phyloP scores from a whole-genome alignment of 176 grass and related monocot species.

The Aegilops longissima region DNA sequence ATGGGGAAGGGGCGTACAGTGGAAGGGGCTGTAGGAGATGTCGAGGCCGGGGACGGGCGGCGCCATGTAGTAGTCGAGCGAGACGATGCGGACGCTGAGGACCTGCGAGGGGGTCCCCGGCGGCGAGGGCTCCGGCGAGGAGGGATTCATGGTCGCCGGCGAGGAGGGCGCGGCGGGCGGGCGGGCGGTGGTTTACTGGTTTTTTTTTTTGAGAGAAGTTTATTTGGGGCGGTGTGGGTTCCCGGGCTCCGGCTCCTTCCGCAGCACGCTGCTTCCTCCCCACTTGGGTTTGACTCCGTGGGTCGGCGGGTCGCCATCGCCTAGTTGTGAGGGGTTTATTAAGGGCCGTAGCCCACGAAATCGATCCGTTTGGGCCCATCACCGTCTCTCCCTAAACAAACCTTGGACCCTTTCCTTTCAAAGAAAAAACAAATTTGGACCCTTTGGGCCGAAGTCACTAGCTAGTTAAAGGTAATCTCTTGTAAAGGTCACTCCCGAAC shows the following conservation, averaged over 20 bases:
- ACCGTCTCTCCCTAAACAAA: no score
- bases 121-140: constrained; percentile 34
- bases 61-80: constrained; percentile 95
- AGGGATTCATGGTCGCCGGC: constrained; percentile 23
- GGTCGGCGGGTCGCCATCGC: neutral
- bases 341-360: neutral
- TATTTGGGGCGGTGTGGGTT: neutral
- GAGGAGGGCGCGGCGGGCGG: neutral
- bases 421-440: no score
- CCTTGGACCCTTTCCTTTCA: no score
- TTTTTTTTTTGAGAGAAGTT: no score
- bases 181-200: neutral
- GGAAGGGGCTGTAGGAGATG: constrained; percentile 71
- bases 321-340: neutral
- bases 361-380: no score
- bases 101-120: constrained; percentile 41
- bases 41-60: constrained; percentile 67
- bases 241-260: constrained; percentile 15
- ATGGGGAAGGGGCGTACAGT: constrained; percentile 38
- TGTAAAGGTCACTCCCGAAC: no score
- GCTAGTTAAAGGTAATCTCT: no score
- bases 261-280: constrained; percentile 2
- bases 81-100: constrained; percentile 83
- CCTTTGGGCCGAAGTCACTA: no score
- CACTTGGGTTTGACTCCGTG: neutral